phyloP scores from a whole-genome alignment of 202 grass and related monocot species.

The Panicum hallii region DNA sequence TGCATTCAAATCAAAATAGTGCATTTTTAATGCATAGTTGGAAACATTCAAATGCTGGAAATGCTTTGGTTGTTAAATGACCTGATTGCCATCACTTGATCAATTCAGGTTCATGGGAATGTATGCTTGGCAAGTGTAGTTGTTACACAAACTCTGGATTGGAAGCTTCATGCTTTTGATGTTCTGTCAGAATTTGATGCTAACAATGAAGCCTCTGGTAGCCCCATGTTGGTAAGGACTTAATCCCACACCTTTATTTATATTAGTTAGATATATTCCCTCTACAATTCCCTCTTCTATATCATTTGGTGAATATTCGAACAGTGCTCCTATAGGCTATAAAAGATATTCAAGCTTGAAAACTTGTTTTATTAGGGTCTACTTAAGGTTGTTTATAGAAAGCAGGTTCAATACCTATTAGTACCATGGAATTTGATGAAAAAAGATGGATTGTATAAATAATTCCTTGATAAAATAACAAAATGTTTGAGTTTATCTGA shows the following conservation, averaged over 20 bases:
- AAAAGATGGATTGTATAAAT: constrained; percentile 18
- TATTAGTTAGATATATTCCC: background rate
- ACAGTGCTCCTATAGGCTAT: background rate
- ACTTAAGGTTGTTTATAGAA: constrained; percentile 32
- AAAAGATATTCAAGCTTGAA: background rate
- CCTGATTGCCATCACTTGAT: constrained; percentile 43
- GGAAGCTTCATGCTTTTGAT: constrained; percentile 99
- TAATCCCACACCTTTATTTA: constrained; percentile 23
- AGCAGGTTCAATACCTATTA: constrained; percentile 14
- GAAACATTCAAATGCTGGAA: constrained; percentile 21
- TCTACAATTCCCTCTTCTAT: background rate
- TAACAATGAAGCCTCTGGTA: constrained; percentile 71
- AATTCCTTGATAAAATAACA: constrained; percentile 19
- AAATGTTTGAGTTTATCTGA: constrained; percentile 25
- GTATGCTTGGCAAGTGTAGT: constrained; percentile 95
- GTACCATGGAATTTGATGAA: background rate
- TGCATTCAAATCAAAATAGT: background rate
- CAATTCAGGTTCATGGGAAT: constrained; percentile 97
- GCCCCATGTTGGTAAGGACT: constrained; percentile 83
- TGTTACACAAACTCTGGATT: constrained; percentile 97
- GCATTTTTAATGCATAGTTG: background rate
- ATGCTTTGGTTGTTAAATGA: constrained; percentile 34
- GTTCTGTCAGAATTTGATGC: constrained; percentile 99
- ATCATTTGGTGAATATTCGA: constrained; percentile 32
- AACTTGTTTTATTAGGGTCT: constrained; percentile 3